Conservation (phyloP, 2,329 filamentous ascomycete species). For the Akanthomyces muscarius region DNA sequence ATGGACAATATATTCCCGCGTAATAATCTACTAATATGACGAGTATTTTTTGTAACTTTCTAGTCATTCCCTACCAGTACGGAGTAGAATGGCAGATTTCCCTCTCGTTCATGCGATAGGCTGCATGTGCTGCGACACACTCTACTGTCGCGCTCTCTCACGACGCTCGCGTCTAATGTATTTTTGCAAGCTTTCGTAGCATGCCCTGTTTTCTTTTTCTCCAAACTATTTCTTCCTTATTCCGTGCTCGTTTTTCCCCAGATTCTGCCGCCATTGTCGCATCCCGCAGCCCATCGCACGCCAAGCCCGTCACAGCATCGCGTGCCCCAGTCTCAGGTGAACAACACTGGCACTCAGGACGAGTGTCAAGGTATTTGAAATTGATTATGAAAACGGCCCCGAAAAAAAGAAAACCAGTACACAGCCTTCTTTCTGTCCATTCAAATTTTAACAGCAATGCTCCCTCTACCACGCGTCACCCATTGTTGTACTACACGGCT, state of each 20-base stretch:
- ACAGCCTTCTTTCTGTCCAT: neutral
- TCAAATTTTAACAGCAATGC: neutral
- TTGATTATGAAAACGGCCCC: neutral
- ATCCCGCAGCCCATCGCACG: neutral
- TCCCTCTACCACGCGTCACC: neutral
- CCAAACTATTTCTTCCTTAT: too few relatives aligned
- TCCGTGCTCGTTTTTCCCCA: neutral
- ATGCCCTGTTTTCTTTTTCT: too few relatives aligned
- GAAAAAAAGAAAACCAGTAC: neutral
- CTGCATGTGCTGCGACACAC: too few relatives aligned
- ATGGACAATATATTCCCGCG: neutral
- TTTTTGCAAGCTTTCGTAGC: neutral
- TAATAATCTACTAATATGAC: neutral
- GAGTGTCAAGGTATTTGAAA: neutral
- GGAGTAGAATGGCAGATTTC: neutral
- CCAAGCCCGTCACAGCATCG: neutral
- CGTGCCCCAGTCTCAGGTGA: slow-evolving; percentile 5
- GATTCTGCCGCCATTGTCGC: neutral
- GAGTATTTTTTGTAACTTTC: too few relatives aligned
- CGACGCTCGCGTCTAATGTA: neutral
- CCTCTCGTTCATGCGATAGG: neutral
- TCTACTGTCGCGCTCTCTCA: too few relatives aligned
- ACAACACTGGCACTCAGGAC: neutral
- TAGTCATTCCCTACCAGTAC: neutral
- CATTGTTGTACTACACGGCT: neutral